Evolutionary conservation across 768 basidiomycete species (phyloP), one percentile per base, ranked within the genome.

Genomic region (Naganishia onofrii): DNA sequence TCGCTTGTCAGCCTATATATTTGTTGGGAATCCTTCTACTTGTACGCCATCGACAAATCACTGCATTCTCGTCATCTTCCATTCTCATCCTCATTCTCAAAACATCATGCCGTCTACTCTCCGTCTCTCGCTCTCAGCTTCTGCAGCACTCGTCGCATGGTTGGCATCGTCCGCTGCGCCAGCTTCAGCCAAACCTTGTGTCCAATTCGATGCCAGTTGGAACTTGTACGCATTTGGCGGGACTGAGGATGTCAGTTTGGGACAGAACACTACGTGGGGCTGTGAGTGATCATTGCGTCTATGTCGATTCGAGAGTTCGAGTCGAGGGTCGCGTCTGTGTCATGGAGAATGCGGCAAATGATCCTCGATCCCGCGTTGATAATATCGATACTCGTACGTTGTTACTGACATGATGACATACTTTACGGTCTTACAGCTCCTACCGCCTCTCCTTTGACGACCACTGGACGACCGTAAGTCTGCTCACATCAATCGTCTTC

Each of bases 191-290:
- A 74, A 75, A 19, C 84, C 88, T 3, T 95, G 93, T 78, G 83
- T 92, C 46, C 85, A 88, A 26, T 93, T 94, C 77, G 93, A 95
- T 77, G 76, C 84, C 52, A 83, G 81, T 74, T 93, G 89, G 87
- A 92, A 94, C 80, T 85, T 97, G 65, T 87, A 91, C 65, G 90
- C 89, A 26, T 91, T 97, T 78, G 91, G 90, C 71, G 86, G 88
- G 68, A 88, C 87, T 70, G 89, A 90, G 76, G 93, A 96, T 80
- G 93, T 89, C 83, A 87, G 86, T 74, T 88, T 90, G 60, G 91
- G 92, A 15, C 82, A 86, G 3, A 86, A 88, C 75, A 84, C 85
- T 74, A 83, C 85, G 5, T 96, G 92, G 92, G 78, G 83, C 21
- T 84, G 85, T 83, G 82, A 83, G 86, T 73, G 23, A 29, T 42